These are phyloP conservation scores for Mrakia blollopis DNA, from an alignment of 768 basidiomycete species.

Conservation along the genomic window DNA sequence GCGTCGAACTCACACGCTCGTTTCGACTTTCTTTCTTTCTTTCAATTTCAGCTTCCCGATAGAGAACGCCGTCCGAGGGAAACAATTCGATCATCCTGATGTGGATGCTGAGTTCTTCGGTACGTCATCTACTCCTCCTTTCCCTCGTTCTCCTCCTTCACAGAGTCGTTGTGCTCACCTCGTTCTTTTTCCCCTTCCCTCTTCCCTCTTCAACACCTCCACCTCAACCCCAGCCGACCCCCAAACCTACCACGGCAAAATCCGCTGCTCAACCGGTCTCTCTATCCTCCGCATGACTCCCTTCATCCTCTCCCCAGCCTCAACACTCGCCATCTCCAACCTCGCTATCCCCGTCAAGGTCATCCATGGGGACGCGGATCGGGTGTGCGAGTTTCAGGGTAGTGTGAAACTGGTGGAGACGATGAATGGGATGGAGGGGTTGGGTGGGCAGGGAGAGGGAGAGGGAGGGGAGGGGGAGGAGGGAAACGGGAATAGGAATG, in stretches of 20 bases:
- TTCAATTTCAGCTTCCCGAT: neutral
- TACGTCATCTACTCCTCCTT: neutral
- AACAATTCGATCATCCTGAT: slow-evolving; percentile 46
- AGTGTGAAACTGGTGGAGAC: slow-evolving; percentile 42
- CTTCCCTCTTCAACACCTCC: neutral
- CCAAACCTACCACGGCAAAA: slow-evolving; percentile 44
- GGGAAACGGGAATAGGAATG: too few relatives aligned
- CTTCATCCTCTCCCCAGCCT: slow-evolving; percentile 28
- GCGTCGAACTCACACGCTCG: neutral
- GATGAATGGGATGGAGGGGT: too few relatives aligned
- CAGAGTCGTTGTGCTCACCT: too few relatives aligned
- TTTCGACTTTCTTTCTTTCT: neutral
- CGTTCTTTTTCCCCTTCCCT: neutral
- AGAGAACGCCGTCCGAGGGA: slow-evolving; percentile 36
- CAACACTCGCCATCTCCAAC: slow-evolving; percentile 20
- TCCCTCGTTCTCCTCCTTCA: too few relatives aligned
- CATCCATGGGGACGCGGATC: slow-evolving; percentile 45
- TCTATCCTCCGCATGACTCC: slow-evolving; percentile 42
- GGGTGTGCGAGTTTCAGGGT: slow-evolving; percentile 42
- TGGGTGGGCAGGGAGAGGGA: too few relatives aligned
- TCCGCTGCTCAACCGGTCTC: slow-evolving; percentile 45
- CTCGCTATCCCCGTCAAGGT: slow-evolving; percentile 41
- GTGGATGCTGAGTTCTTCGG: slow-evolving; percentile 45
- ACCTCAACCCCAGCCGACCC: slow-evolving; percentile 34
- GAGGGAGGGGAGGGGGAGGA: too few relatives aligned